A percentile compares a stretch with the other conserved stretches of the same genome.
Evolutionary conservation across 306 rosid genomes (phyloP).

Genomic region (Cucurbita pepo): DNA sequence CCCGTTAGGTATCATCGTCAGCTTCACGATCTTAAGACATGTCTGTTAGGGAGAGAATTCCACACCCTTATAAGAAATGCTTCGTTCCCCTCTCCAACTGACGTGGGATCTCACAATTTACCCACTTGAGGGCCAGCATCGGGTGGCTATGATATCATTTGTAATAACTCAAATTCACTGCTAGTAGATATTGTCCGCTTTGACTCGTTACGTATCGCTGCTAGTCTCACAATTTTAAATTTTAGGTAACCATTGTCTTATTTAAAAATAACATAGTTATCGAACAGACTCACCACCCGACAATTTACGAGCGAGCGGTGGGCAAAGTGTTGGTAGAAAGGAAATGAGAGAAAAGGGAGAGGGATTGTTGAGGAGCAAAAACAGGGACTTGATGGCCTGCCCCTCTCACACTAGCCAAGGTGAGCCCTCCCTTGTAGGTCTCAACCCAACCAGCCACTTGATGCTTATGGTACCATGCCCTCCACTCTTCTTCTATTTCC

Average conservation of each 20-base stretch:
- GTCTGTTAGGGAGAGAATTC: too few relatives aligned
- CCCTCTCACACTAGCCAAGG: conserved; percentile 47
- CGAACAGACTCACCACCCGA: not conserved
- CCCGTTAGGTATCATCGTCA: too few relatives aligned
- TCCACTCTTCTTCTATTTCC: conserved; percentile 27
- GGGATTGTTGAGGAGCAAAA: conserved; percentile 32
- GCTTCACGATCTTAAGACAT: too few relatives aligned
- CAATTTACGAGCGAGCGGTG: conserved; percentile 11
- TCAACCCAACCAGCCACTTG: conserved; percentile 56
- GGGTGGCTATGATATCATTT: too few relatives aligned
- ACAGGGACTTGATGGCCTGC: conserved; percentile 69
- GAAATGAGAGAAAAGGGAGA: conserved; percentile 41
- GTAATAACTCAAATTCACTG: too few relatives aligned
- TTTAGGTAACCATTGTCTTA: not conserved
- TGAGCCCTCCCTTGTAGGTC: conserved; percentile 35
- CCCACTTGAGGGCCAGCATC: too few relatives aligned
- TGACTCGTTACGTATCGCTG: too few relatives aligned
- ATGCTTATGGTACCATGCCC: conserved; percentile 33
- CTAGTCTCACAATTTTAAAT: too few relatives aligned
- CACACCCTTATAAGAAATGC: too few relatives aligned
- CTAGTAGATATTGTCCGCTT: too few relatives aligned
- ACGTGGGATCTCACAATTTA: too few relatives aligned
- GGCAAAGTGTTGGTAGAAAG: conserved; percentile 33
- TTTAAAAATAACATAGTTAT: not conserved
- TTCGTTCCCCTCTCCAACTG: too few relatives aligned